Base-by-base conservation (phyloP, 768 basidiomycete species). In the Pholiota conissans region DNA sequence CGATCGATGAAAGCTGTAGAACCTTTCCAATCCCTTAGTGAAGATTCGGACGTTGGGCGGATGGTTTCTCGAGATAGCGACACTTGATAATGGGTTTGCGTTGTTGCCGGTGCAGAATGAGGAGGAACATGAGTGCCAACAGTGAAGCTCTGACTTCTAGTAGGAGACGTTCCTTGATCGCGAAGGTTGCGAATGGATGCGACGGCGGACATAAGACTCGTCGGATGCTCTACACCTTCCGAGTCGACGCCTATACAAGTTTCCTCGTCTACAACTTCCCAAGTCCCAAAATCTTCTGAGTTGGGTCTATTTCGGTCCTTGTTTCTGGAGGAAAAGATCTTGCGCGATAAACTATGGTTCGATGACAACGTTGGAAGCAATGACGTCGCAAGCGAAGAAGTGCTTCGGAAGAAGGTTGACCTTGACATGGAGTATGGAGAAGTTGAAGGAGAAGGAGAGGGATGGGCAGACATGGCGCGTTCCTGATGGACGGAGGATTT, bases 301-400 rank as follows among this genome's bases (percentile, higher is more conserved):
- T 69, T 57, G 49, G 24, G 62, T 5, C n/a, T 42, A 22, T 50
- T 28, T 26, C 70, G 74, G 57, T 75, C 78, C 67, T 74, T 82
- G 45, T 73, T 78, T 67, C 74, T 76, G 34, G 66, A 62, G n/a
- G 70, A 64, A 61, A 79, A 75, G 20, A 79, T 57, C 51, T 68
- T 75, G 1, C 75, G 70, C 16, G 75, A 67, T 5, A 72, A 67
- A 42, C 60, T 67, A 29, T 78, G 76, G 35, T 70, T 65, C 58
- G 69, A 55, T 18, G 74, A 72, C 11, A 71, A 56, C 18, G 65
- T 59, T 26, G 74, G 65, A n/a, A 78, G 70, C 3, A 78, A 75
- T 1, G 74, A 64, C 1, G 74, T 74, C 3, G 77, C 73, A 27
- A 83, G 69, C 5, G 81, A 81, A 13, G 76, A 76, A 0, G 79